Evolutionary conservation across 1,284 basidiomycete species (phyloP), one percentile per base, ranked within the genome.

Genomic region (Cryptococcus sp.): DNA sequence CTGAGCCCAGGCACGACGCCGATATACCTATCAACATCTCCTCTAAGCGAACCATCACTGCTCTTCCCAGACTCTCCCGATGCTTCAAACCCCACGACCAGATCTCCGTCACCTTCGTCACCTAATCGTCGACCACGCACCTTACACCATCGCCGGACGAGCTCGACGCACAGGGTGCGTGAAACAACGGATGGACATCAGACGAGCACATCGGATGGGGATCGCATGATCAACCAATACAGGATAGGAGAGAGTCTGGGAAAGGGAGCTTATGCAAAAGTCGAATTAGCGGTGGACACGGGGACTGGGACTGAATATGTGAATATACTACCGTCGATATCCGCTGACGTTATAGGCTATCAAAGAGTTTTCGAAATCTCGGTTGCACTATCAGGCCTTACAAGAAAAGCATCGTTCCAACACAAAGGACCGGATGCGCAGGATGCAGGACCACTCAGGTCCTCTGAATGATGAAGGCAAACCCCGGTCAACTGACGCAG

Each of bases 351-450:
- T 39, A 22, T 46, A 78, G 76, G 78, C 78, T 5, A 68, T 80
- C 62, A 80, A 80, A 58, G 78, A 80, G 56, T 80, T 78, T 59
- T 79, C 78, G 0, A 79, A 78, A 59, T 69, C 75, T 11, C 67
- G 78, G 19, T 63, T 80, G 13, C 70, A 75, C 46, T 61, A 68
- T 22, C 72, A 76, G 50, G 64, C 69, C 0, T 58, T 73, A 15
- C 66, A 71, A 50, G 67, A 73, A 49, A 70, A 67, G 37, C 67
- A 74, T 29, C 60, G 70, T n/a, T 57, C 62, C 25, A 54, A 43
- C 8, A 47, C 61, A n/a, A 52, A 66, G 16, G 51, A 52, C 15
- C 48, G 63, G 29, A 19, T 37, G 54, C 17, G 52, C 47, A 34
- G 29, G 8, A 7, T 34, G 29, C 29, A 34, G 29, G 29, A 34